phyloP scores from a whole-genome alignment of 2,329 filamentous ascomycete genomes.

The Emmonsia crescens region DNA sequence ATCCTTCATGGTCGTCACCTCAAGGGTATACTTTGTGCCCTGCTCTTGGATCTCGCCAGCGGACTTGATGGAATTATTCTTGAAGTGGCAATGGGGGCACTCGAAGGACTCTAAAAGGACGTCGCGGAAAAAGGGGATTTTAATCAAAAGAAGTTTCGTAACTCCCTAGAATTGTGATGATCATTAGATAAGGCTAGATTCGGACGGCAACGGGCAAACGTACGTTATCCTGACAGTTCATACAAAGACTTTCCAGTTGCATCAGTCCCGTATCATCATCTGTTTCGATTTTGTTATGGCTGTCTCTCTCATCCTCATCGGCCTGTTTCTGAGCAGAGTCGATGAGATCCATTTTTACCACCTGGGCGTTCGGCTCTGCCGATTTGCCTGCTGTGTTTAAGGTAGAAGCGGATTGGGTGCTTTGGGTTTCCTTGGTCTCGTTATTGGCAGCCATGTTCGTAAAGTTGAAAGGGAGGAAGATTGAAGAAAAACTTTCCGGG shows the following conservation, averaged over 20 bases:
- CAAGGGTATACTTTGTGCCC: constrained; percentile 73
- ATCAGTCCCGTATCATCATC: constrained; percentile 35
- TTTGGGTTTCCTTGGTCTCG: neutral
- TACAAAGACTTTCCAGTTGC: constrained; percentile 61
- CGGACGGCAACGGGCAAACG: constrained; percentile 1
- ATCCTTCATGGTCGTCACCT: constrained; percentile 61
- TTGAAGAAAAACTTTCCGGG: neutral
- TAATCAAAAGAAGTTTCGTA: constrained; percentile 77
- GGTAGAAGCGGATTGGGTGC: neutral
- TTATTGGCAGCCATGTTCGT: neutral
- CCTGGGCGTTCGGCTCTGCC: neutral
- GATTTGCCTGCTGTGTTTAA: neutral
- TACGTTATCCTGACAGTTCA: constrained; percentile 76
- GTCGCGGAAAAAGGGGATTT: constrained; percentile 94
- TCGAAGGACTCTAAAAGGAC: constrained; percentile 95
- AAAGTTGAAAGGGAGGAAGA: neutral
- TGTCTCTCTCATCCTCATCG: neutral
- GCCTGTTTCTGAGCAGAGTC: neutral
- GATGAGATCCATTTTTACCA: neutral
- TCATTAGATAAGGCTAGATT: constrained; percentile 1
- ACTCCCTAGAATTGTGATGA: constrained; percentile 48
- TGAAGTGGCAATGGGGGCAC: constrained; percentile 78
- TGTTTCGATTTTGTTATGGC: constrained; percentile 19
- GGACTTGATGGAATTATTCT: constrained; percentile 88
- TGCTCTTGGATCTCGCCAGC: constrained; percentile 86